phyloP scores from a whole-genome alignment of 768 basidiomycete genomes.

The Pulveroboletus sp. region DNA sequence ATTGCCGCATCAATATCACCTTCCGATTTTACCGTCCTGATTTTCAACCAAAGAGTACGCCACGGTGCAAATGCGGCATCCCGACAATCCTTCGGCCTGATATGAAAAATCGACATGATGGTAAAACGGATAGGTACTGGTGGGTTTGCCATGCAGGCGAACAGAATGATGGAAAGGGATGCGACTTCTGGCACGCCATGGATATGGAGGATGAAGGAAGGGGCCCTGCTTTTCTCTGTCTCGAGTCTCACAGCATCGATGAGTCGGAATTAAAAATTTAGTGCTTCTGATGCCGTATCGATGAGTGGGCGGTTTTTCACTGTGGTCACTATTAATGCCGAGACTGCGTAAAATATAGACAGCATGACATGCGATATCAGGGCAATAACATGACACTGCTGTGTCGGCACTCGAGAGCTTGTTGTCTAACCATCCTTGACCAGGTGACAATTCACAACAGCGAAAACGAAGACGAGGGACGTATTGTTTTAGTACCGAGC shows the following conservation, averaged over 20 bases:
- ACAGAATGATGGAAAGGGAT: slow-evolving; percentile 81
- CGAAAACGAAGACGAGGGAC: background rate
- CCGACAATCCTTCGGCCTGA: slow-evolving; percentile 70
- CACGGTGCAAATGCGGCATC: slow-evolving; percentile 67
- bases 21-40: slow-evolving; percentile 86
- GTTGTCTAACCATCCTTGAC: background rate
- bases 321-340: background rate
- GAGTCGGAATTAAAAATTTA: background rate
- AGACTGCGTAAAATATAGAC: background rate
- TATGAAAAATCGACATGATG: slow-evolving; percentile 67
- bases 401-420: background rate
- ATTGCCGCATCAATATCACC: slow-evolving; percentile 78
- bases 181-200: slow-evolving; percentile 69
- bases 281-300: background rate
- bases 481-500: background rate
- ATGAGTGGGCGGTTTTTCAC: slow-evolving; percentile 1
- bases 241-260: background rate
- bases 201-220: slow-evolving; percentile 65
- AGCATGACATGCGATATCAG: background rate
- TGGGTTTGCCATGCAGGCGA: slow-evolving; percentile 73
- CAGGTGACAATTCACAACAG: background rate
- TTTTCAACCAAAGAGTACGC: slow-evolving; percentile 60
- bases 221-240: slow-evolving; percentile 40
- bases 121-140: slow-evolving; percentile 61
- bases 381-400: background rate